Evolutionary conservation across 768 basidiomycete species (phyloP).

Genomic region (Agrocybe praecox): DNA sequence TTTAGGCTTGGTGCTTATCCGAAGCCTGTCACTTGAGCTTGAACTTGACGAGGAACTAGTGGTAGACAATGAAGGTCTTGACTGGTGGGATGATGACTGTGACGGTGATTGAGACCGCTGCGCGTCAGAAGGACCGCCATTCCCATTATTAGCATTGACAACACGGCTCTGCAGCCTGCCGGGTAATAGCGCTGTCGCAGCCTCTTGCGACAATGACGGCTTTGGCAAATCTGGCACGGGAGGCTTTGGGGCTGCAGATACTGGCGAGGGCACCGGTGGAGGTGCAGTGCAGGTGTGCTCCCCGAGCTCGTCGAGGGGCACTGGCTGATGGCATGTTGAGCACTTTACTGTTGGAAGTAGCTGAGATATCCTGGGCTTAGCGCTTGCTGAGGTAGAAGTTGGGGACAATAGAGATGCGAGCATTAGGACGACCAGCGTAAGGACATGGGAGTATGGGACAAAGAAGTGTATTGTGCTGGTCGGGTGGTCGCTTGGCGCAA

Average conservation of each 20-base stretch:
- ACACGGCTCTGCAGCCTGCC: conserved; percentile 51
- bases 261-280: conserved; percentile 43
- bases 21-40: conserved; percentile 27
- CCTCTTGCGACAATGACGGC: conserved; percentile 39
- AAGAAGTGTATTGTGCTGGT: neutral
- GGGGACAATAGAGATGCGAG: conserved; percentile 23
- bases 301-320: conserved; percentile 72
- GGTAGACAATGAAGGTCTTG: neutral
- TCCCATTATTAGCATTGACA: conserved; percentile 9
- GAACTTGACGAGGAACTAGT: conserved; percentile 21
- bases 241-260: neutral
- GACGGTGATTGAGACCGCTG: neutral
- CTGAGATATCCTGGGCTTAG: conserved; percentile 61
- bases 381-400: conserved; percentile 26
- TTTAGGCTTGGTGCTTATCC: conserved; percentile 31
- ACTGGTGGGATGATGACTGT: neutral
- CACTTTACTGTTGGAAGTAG: conserved; percentile 85
- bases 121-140: neutral
- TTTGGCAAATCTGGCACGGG: conserved; percentile 24
- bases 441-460: neutral
- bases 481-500: neutral
- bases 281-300: conserved; percentile 73
- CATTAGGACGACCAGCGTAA: conserved; percentile 9
- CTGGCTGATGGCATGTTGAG: conserved; percentile 70
- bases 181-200: conserved; percentile 49